phyloP scores from a whole-genome alignment of 2,329 filamentous ascomycete species.

The Venturiaceae sp. region DNA sequence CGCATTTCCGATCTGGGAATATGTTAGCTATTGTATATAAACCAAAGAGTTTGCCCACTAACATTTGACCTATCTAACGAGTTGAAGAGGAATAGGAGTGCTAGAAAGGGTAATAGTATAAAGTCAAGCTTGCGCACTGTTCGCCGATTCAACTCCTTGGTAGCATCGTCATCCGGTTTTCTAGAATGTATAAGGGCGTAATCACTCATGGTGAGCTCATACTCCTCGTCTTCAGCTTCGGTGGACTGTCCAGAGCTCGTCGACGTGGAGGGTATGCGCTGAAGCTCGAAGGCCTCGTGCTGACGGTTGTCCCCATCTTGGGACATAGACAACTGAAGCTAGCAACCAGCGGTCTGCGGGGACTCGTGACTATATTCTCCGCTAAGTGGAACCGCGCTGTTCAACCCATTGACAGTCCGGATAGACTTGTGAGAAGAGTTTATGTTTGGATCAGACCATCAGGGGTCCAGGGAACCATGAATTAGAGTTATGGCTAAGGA shows the following conservation, averaged over 20 bases:
- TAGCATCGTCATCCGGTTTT: neutral
- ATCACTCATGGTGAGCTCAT: neutral
- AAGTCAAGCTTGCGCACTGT: slow-evolving; percentile 40
- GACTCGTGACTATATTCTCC: neutral
- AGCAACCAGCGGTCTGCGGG: neutral
- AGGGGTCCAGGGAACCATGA: neutral
- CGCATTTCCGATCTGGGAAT: slow-evolving; percentile 38
- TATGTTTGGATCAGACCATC: neutral
- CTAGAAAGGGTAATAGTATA: slow-evolving; percentile 41
- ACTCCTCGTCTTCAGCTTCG: neutral
- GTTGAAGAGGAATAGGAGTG: slow-evolving; percentile 42
- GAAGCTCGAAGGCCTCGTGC: neutral
- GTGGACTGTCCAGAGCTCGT: neutral
- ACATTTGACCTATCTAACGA: slow-evolving; percentile 42
- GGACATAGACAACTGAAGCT: neutral
- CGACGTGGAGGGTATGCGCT: neutral
- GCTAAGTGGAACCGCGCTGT: neutral
- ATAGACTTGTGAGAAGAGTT: neutral
- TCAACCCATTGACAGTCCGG: neutral
- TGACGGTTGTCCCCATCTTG: neutral
- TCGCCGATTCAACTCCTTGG: slow-evolving; percentile 11
- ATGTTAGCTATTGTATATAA: slow-evolving; percentile 1
- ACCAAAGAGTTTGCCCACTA: slow-evolving; percentile 3
- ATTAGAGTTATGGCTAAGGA: neutral
- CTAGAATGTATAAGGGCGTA: neutral